These are phyloP conservation scores for Penicillium sp. DNA, from an alignment of 2,329 filamentous ascomycete species.

Conservation along the genomic window DNA sequence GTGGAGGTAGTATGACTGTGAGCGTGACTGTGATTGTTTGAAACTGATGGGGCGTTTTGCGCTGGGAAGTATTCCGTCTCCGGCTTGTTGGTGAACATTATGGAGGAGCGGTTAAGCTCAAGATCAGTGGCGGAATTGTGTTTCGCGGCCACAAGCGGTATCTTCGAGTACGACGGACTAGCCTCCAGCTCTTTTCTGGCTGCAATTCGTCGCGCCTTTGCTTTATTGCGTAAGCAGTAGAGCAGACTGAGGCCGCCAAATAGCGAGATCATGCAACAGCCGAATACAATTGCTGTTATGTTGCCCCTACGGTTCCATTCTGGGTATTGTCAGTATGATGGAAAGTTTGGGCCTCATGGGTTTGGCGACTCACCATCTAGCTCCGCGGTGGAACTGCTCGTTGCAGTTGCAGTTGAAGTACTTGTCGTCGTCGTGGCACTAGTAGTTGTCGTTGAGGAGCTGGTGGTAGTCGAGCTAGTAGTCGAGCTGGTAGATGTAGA, in stretches of 20 bases:
- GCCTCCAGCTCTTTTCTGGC: slow-evolving; percentile 4
- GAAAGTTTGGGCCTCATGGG: no score
- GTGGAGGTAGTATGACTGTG: not conserved
- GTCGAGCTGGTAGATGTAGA: slow-evolving; percentile 1
- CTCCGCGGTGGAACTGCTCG: slow-evolving; percentile 6
- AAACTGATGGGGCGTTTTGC: not conserved
- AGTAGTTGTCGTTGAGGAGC: not conserved
- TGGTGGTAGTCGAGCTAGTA: not conserved
- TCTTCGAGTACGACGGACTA: not conserved
- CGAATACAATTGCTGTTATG: slow-evolving; percentile 14
- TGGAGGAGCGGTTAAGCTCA: slow-evolving; percentile 7
- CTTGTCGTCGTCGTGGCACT: not conserved
- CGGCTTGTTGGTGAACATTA: slow-evolving; percentile 11
- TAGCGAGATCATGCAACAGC: slow-evolving; percentile 11
- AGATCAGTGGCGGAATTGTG: not conserved
- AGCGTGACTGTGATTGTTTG: not conserved
- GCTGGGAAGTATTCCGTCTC: not conserved
- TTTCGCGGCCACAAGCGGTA: not conserved
- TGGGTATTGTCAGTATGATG: not conserved
- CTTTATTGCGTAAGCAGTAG: slow-evolving; percentile 7
- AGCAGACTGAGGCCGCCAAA: slow-evolving; percentile 9
- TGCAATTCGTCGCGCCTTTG: slow-evolving; percentile 14
- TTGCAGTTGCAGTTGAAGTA: slow-evolving; percentile 5
- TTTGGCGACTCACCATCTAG: not conserved
- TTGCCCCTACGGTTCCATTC: slow-evolving; percentile 15